Evolutionary conservation across 2,329 filamentous ascomycete genomes (phyloP).

Genomic region (Cladosporium oxysporum): DNA sequence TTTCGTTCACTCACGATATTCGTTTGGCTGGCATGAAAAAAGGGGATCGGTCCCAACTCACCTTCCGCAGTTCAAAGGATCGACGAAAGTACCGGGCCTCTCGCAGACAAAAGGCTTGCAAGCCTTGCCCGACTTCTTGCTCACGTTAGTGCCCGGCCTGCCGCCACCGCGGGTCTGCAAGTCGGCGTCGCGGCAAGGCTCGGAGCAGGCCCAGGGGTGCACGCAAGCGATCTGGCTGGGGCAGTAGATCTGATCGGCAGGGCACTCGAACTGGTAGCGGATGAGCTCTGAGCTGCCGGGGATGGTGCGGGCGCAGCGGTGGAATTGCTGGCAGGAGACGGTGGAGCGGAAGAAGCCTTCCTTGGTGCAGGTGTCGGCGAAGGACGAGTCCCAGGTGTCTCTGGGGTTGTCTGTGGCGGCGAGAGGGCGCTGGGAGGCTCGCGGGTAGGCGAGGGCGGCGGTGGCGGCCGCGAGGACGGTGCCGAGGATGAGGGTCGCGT

Average conservation of each 20-base stretch:
- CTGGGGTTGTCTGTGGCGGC: slow-evolving; percentile 17
- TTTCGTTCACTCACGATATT: neutral
- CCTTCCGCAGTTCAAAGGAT: slow-evolving; percentile 17
- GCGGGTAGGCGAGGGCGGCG: slow-evolving; percentile 15
- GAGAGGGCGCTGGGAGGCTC: slow-evolving; percentile 15
- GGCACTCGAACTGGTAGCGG: slow-evolving; percentile 19
- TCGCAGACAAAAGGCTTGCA: slow-evolving; percentile 18
- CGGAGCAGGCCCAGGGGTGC: slow-evolving; percentile 16
- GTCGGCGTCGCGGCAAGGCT: slow-evolving; percentile 12
- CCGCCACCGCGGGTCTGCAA: neutral
- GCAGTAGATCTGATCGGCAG: slow-evolving; percentile 17
- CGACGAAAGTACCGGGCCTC: slow-evolving; percentile 16
- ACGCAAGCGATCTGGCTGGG: slow-evolving; percentile 18
- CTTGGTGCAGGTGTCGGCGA: slow-evolving; percentile 13
- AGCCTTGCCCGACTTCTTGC: slow-evolving; percentile 14
- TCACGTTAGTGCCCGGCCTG: neutral
- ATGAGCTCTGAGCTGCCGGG: slow-evolving; percentile 18
- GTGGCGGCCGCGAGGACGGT: slow-evolving; percentile 19
- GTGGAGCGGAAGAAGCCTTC: slow-evolving; percentile 19
- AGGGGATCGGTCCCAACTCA: no score
- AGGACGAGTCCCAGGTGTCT: slow-evolving; percentile 19
- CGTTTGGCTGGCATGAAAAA: no score
- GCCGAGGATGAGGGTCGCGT: slow-evolving; percentile 16
- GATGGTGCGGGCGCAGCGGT: slow-evolving; percentile 11
- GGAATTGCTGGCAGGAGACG: slow-evolving; percentile 13